Conservation (phyloP, 495 filamentous ascomycete genomes). For the Neurospora sp. region DNA sequence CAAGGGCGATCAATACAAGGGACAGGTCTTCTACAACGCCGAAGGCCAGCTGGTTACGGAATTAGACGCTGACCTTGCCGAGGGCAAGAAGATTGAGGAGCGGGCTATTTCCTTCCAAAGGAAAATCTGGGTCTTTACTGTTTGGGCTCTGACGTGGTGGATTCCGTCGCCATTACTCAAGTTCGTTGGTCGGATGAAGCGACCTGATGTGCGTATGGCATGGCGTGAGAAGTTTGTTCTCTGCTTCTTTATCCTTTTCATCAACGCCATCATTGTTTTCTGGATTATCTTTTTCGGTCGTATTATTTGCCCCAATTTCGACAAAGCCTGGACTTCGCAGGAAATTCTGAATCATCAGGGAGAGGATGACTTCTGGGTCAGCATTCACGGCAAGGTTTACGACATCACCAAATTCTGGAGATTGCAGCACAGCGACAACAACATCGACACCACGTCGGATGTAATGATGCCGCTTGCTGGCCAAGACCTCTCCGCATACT, state of each 20-base stretch:
- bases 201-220: slow-evolving; percentile 91
- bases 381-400: slow-evolving; percentile 81
- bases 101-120: slow-evolving; percentile 50
- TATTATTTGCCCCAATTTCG: slow-evolving; percentile 78
- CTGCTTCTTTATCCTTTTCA: slow-evolving; percentile 63
- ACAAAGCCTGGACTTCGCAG: slow-evolving; percentile 74
- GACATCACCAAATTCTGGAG: slow-evolving; percentile 84
- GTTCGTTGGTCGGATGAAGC: slow-evolving; percentile 89
- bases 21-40: slow-evolving; percentile 56
- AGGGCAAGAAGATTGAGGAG: slow-evolving; percentile 66
- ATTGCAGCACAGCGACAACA: slow-evolving; percentile 64
- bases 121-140: slow-evolving; percentile 66
- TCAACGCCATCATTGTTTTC: slow-evolving; percentile 82
- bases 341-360: slow-evolving; percentile 65
- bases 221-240: slow-evolving; percentile 94
- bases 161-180: slow-evolving; percentile 77
- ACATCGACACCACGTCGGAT: slow-evolving; percentile 45
- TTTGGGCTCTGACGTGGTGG: slow-evolving; percentile 89
- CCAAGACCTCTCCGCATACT: slow-evolving; percentile 70
- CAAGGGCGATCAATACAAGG: slow-evolving; percentile 74
- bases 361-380: slow-evolving; percentile 74
- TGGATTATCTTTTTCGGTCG: slow-evolving; percentile 83
- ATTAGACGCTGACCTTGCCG: slow-evolving; percentile 65
- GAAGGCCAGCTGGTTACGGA: slow-evolving; percentile 44
- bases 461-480: slow-evolving; percentile 72